Percentiles rank a stretch among this genome's conserved stretches.
These are phyloP conservation scores for Curvularia spicifera DNA, from an alignment of 2,329 filamentous ascomycete species.

Conservation along the genomic window DNA sequence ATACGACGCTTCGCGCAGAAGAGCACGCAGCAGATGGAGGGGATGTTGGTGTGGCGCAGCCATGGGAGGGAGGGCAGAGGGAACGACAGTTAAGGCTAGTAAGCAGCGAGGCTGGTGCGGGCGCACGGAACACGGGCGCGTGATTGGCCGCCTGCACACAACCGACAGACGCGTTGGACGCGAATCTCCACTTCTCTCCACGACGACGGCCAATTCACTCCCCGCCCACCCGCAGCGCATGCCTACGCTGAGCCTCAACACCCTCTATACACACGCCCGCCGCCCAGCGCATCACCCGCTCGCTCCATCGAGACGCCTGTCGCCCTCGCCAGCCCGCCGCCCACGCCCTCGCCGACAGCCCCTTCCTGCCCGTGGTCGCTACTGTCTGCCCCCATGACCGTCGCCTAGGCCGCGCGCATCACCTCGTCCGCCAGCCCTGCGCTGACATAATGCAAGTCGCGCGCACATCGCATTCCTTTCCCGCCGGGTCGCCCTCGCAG, in stretches of 20 bases:
- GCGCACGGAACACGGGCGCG: conserved; percentile 30
- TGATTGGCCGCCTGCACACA: conserved; percentile 9
- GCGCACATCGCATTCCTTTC: conserved; percentile 38
- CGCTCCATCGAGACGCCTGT: background rate
- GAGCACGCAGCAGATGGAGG: conserved; percentile 60
- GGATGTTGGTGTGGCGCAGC: conserved; percentile 25
- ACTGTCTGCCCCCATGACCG: conserved; percentile 24
- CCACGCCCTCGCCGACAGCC: background rate
- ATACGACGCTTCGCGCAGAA: conserved; percentile 66
- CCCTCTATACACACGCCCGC: conserved; percentile 3
- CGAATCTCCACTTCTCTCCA: conserved; percentile 30
- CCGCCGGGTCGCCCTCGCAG: conserved; percentile 39
- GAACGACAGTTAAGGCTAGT: conserved; percentile 6
- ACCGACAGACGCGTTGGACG: conserved; percentile 31
- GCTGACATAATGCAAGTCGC: conserved; percentile 45
- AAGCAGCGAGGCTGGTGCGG: background rate
- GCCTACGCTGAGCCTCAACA: background rate
- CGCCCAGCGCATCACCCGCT: conserved; percentile 5
- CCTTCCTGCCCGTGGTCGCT: conserved; percentile 1
- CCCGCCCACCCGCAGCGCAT: conserved; percentile 19
- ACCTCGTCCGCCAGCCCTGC: conserved; percentile 23
- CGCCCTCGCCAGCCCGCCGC: conserved; percentile 1
- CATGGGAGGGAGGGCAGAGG: conserved; percentile 18
- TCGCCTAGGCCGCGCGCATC: conserved; percentile 22
- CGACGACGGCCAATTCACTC: conserved; percentile 26